These are phyloP conservation scores for Vaccinium darrowii DNA, from an alignment of 148 eudicot genomes.

Conservation along the genomic window DNA sequence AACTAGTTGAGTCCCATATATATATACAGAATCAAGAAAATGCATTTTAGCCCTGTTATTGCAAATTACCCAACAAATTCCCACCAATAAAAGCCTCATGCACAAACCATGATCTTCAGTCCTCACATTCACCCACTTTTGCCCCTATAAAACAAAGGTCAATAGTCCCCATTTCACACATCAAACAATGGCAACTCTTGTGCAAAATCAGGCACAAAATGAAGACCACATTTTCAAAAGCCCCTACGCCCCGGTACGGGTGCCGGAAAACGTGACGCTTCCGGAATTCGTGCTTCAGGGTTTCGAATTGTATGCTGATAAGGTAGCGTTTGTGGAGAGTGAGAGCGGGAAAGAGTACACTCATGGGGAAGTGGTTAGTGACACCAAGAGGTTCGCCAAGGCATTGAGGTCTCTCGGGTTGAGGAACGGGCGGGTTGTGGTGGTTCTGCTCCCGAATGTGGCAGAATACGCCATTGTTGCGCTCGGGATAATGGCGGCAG, in stretches of 20 bases:
- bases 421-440: constrained; percentile 76
- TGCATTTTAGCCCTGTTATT: not conserved
- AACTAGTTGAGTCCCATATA: not conserved
- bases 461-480: constrained; percentile 83
- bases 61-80: constrained; percentile 29
- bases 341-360: constrained; percentile 60
- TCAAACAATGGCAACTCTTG: constrained; percentile 35
- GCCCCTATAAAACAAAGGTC: constrained; percentile 11
- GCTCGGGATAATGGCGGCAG: constrained; percentile 88
- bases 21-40: not conserved
- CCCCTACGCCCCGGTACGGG: constrained; percentile 47
- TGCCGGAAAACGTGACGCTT: constrained; percentile 58
- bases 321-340: constrained; percentile 83
- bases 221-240: constrained; percentile 65
- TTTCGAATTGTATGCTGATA: constrained; percentile 51
- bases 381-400: constrained; percentile 74
- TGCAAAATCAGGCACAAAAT: constrained; percentile 15
- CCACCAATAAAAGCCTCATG: constrained; percentile 21
- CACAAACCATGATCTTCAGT: constrained; percentile 14
- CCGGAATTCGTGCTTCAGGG: constrained; percentile 85
- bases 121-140: not conserved
- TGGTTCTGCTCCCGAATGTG: constrained; percentile 83
- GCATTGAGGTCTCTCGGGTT: constrained; percentile 88
- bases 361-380: constrained; percentile 57
- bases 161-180: not conserved